These are phyloP conservation scores for Oryza australiensis DNA, from an alignment of 176 grass and related monocot species.

Conservation along the genomic window DNA sequence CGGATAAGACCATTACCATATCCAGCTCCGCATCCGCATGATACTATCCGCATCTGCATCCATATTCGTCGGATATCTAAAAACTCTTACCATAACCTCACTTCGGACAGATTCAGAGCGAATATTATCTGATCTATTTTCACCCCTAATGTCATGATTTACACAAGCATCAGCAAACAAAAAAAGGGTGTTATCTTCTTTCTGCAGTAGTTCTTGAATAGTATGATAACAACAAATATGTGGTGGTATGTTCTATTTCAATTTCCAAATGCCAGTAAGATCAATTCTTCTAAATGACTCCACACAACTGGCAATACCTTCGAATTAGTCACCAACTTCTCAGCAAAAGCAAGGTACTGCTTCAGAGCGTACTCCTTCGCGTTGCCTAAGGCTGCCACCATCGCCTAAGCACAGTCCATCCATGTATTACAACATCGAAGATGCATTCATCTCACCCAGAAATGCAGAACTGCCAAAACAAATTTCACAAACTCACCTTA, in stretches of 20 bases:
- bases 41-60: too few relatives aligned
- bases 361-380: constrained; percentile 89
- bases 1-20: too few relatives aligned
- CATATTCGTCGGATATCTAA: too few relatives aligned
- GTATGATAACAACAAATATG: background rate
- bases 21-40: too few relatives aligned
- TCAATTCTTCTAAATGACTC: background rate
- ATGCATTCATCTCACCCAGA: background rate
- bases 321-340: constrained; percentile 69
- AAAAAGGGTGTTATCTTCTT: background rate
- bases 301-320: constrained; percentile 41
- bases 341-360: constrained; percentile 72
- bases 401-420: constrained; percentile 47
- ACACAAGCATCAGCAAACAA: background rate
- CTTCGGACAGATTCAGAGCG: too few relatives aligned
- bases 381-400: constrained; percentile 73
- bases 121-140: too few relatives aligned
- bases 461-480: constrained; percentile 2
- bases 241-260: constrained; percentile 1
- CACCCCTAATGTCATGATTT: background rate
- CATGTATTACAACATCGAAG: constrained; percentile 9
- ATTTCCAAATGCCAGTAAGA: background rate
- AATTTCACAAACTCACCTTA: constrained; percentile 52
- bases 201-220: background rate
- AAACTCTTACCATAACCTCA: too few relatives aligned